phyloP scores from a whole-genome alignment of 108 stramenopile genomes.

The Cyclotella kingstonii region DNA sequence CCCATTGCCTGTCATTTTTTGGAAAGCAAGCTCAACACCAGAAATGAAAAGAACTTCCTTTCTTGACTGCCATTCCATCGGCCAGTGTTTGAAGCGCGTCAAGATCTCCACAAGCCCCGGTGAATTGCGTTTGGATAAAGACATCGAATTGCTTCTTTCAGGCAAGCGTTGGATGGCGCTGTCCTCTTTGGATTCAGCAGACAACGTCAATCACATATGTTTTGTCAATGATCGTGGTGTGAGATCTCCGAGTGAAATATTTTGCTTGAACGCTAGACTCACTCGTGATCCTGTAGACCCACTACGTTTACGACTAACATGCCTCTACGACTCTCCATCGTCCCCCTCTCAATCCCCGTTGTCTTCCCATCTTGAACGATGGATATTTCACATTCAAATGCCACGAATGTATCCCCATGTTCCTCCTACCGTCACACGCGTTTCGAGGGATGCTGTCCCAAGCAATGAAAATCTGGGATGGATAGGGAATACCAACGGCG shows the following conservation, averaged over 20 bases:
- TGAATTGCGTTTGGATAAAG: conserved; percentile 66
- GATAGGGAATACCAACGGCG: neutral
- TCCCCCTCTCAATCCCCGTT: neutral
- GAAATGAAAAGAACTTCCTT: conserved; percentile 25
- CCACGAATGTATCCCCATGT: conserved; percentile 79
- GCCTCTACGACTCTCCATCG: conserved; percentile 18
- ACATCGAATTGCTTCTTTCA: conserved; percentile 45
- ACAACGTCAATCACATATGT: too few relatives aligned
- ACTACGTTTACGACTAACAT: conserved; percentile 43
- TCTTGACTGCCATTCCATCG: conserved; percentile 13
- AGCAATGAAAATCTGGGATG: conserved; percentile 21
- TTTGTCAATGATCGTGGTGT: too few relatives aligned
- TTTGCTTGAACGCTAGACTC: conserved; percentile 15
- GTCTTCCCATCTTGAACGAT: conserved; percentile 24
- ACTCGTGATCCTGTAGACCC: conserved; percentile 50
- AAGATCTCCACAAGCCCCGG: conserved; percentile 64
- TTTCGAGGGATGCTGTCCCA: conserved; percentile 31
- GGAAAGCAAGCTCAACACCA: neutral
- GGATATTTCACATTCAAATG: conserved; percentile 52
- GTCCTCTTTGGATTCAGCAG: neutral
- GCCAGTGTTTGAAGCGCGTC: conserved; percentile 59
- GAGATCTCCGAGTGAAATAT: conserved; percentile 17
- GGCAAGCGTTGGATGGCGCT: conserved; percentile 27
- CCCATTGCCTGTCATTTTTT: too few relatives aligned
- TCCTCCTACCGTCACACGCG: conserved; percentile 50